Conservation (phyloP, 2,329 filamentous ascomycete genomes). For the Penicillium sp. region DNA sequence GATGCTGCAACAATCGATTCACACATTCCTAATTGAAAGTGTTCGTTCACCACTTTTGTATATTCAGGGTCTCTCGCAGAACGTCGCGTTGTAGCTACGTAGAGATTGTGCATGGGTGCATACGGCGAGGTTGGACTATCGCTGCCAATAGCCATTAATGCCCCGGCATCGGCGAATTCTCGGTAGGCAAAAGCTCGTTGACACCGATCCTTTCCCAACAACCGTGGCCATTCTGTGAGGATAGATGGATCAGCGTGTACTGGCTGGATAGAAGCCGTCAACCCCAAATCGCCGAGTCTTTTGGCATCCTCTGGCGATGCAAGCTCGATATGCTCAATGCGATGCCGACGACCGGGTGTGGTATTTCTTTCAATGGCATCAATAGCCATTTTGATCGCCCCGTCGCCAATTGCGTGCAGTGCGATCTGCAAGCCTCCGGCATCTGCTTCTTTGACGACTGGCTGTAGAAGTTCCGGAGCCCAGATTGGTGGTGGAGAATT, state of each 20-base stretch:
- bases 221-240: no score
- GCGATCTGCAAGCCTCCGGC: slow-evolving; percentile 53
- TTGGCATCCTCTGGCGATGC: no score
- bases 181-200: no score
- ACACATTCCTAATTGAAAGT: background rate
- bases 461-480: slow-evolving; percentile 13
- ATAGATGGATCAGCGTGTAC: no score
- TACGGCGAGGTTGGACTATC: slow-evolving; percentile 33
- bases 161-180: no score
- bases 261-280: no score
- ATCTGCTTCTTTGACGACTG: slow-evolving; percentile 33
- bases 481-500: background rate
- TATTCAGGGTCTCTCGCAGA: background rate
- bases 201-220: no score
- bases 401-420: slow-evolving; percentile 56
- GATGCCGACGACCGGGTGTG: slow-evolving; percentile 43
- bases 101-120: slow-evolving; percentile 44
- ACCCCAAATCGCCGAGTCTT: no score
- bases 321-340: slow-evolving; percentile 52
- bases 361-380: slow-evolving; percentile 29
- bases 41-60: background rate
- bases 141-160: no score
- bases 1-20: background rate
- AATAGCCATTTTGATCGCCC: slow-evolving; percentile 50
- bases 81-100: slow-evolving; percentile 54